Evolutionary conservation across 2,329 filamentous ascomycete genomes (phyloP), one percentile per base, ranked within the genome.

Genomic region (Aspergillus eucalypticola): DNA sequence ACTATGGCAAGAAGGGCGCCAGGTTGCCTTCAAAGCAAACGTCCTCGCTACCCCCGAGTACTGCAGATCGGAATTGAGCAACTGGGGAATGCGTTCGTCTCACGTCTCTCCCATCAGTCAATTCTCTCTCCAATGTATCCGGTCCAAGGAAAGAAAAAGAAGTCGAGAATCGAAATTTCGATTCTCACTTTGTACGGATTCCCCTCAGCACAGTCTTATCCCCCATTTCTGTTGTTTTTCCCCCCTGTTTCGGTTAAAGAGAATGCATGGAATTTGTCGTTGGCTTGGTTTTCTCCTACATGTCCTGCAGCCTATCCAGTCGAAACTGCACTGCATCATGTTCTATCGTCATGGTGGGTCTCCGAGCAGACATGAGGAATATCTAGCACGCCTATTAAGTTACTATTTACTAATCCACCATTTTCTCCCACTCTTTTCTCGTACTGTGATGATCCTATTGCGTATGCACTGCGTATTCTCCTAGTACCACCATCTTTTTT

Each of bases 261-360:
- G 71, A 73, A 74, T 73, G 68, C 69, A 73, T 72, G 69, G 61
- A 66, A 70, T 59, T 35, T 67, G 60, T 64, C 56, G 62, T 64
- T 62, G 50, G 56, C 41, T 66, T 59, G 54, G 53, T 58, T 51
- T 39, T 39, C 8, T 32, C 25, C 49, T 60, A 29, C 19, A 21
- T 13, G 19, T 56, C 29, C 35, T 49, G 29, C 38, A 23, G 15
- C 17, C 25, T 10, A 17, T 29, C 25, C 25, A 17, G 46, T 50
- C 25, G 29, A 27, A 27, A 8, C 25, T 29, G 25, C 46, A 29
- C 46, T 50, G n/a, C 46, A 50, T 32, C 17, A 44, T 23, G 46
- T 19, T 25, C 46, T 49, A 32, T 13, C 25, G 27, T 27, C n/a
- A 27, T 11, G 46, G n/a, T n/a, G n/a, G n/a, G 46, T 50, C 25